Evolutionary conservation across 2,329 filamentous ascomycete species (phyloP).

Genomic region (Akanthomyces dipterigenus): DNA sequence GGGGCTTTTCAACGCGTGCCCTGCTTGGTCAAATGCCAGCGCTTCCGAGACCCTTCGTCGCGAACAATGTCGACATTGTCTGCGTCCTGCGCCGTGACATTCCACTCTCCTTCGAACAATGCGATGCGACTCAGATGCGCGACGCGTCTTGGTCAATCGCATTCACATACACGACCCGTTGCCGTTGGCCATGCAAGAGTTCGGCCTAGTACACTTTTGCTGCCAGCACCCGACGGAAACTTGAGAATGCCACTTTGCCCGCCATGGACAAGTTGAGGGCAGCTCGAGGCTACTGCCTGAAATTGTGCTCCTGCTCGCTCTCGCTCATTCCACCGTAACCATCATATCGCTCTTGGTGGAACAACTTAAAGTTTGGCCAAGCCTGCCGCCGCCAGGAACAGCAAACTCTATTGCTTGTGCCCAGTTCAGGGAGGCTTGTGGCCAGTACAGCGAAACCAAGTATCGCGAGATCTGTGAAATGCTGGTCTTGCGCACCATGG

Average conservation of each 20-base stretch:
- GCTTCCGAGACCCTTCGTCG: neutral
- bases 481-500: neutral
- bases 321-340: neutral
- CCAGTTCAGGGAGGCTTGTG: neutral
- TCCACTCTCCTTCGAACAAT: neutral
- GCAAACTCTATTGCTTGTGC: neutral
- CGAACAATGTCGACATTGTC: conserved; percentile 2
- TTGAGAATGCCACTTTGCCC: neutral
- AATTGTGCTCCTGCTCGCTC: no score
- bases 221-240: neutral
- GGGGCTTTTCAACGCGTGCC: neutral
- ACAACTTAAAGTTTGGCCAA: neutral
- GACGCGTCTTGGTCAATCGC: neutral
- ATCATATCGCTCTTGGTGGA: neutral
- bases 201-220: neutral
- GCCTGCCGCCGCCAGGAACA: neutral
- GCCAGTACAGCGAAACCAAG: neutral
- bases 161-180: neutral
- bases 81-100: neutral
- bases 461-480: neutral
- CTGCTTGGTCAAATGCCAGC: neutral
- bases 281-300: neutral
- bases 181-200: neutral
- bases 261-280: neutral
- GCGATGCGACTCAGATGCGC: neutral